Evolutionary conservation across 495 filamentous ascomycete species (phyloP).

Genomic region (Penicillium bialowiezense): DNA sequence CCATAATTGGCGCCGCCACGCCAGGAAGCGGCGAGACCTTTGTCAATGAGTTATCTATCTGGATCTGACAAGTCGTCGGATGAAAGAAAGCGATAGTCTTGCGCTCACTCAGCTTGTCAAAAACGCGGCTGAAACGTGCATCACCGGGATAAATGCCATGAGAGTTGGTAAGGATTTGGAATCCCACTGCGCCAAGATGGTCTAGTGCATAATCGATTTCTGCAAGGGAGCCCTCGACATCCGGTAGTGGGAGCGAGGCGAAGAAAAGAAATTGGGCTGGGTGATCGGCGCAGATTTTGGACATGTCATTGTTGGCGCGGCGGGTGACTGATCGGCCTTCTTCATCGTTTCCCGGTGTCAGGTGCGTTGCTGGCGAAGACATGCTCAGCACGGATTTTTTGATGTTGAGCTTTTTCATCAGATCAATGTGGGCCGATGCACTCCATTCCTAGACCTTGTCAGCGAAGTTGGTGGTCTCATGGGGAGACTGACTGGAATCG

Average conservation of each 20-base stretch:
- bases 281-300: constrained; percentile 31
- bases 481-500: constrained; percentile 30
- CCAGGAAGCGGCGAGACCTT: constrained; percentile 22
- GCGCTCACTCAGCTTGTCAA: constrained; percentile 29
- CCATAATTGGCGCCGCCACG: constrained; percentile 49
- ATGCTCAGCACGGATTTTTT: constrained; percentile 50
- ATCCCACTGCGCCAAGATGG: constrained; percentile 43
- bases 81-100: constrained; percentile 50
- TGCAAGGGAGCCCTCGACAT: constrained; percentile 35
- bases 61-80: constrained; percentile 39
- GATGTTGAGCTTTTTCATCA: constrained; percentile 47
- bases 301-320: constrained; percentile 36
- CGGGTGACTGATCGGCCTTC: constrained; percentile 31
- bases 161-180: constrained; percentile 46
- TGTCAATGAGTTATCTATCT: constrained; percentile 5
- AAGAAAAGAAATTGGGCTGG: constrained; percentile 46
- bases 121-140: constrained; percentile 37
- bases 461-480: neutral
- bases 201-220: constrained; percentile 44
- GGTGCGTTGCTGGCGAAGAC: constrained; percentile 47
- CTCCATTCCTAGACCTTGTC: constrained; percentile 37
- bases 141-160: constrained; percentile 53
- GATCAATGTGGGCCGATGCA: constrained; percentile 36
- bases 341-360: constrained; percentile 33
- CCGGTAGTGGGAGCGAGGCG: constrained; percentile 49